These are phyloP conservation scores for Citrus reticulata DNA, from an alignment of 345 rosid genomes.

Conservation along the genomic window DNA sequence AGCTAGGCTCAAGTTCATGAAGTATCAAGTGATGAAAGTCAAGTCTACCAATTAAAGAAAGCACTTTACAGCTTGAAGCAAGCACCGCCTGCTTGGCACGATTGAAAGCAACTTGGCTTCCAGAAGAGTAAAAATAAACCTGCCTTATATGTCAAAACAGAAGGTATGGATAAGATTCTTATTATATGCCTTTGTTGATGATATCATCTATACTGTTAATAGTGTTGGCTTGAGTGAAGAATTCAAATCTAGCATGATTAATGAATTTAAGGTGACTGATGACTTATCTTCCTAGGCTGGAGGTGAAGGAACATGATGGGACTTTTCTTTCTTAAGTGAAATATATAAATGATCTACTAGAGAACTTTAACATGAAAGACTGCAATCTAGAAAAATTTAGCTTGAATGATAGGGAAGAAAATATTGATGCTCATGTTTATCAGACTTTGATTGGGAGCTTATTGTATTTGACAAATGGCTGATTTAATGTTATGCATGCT, in stretches of 20 bases:
- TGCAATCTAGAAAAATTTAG: neutral
- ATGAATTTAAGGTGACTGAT: too few species aligned
- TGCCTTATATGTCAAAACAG: neutral
- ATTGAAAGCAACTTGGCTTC: neutral
- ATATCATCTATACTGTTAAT: too few species aligned
- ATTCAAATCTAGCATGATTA: too few species aligned
- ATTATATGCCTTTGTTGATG: too few species aligned
- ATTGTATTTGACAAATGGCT: neutral
- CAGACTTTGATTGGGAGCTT: neutral
- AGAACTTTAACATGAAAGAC: neutral
- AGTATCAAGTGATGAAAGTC: neutral
- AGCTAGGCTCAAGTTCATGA: too few species aligned
- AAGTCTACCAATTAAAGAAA: neutral
- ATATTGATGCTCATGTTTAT: neutral
- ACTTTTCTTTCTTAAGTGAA: too few species aligned
- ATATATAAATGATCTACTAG: neutral
- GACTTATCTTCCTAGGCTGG: too few species aligned
- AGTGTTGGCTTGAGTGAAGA: too few species aligned
- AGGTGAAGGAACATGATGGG: neutral
- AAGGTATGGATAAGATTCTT: neutral
- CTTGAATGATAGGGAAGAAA: neutral
- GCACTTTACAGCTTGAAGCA: neutral
- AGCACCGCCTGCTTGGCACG: neutral
- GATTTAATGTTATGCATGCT: neutral
- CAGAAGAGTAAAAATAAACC: neutral